Conservation (phyloP, 495 filamentous ascomycete species). For the Annulohypoxylon maeteangense region DNA sequence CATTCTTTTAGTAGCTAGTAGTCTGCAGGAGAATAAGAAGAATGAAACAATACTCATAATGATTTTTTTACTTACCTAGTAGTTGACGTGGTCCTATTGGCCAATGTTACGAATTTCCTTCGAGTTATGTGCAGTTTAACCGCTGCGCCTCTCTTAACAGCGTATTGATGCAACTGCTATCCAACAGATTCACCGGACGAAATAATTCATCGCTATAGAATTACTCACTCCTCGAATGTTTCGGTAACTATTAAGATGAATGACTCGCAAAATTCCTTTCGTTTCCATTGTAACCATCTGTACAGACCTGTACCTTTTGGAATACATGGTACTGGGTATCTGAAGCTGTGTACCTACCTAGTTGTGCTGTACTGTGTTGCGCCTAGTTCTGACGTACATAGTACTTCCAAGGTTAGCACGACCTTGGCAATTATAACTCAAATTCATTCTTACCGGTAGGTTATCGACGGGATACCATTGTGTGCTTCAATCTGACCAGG, state of each 20-base stretch:
- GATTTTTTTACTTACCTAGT: too few relatives aligned
- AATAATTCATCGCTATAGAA: constrained; percentile 1
- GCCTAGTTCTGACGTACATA: not conserved
- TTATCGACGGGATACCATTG: not conserved
- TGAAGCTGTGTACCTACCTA: not conserved
- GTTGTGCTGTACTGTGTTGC: not conserved
- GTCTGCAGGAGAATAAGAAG: constrained; percentile 10
- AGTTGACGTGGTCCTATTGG: constrained; percentile 28
- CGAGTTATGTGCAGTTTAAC: not conserved
- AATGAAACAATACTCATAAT: constrained; percentile 4
- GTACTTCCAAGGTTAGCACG: too few relatives aligned
- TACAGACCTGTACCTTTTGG: not conserved
- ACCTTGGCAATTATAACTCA: not conserved
- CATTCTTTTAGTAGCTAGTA: too few relatives aligned
- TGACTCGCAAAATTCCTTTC: not conserved
- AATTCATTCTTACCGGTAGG: not conserved
- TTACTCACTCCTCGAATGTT: not conserved
- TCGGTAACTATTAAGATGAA: not conserved
- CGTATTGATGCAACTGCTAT: constrained; percentile 9
- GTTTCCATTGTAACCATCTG: not conserved
- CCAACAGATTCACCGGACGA: constrained; percentile 10
- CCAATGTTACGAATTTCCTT: constrained; percentile 26
- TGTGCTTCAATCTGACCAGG: constrained; percentile 9
- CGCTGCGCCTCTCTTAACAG: constrained; percentile 8
- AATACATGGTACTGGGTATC: not conserved